Evolutionary conservation across 1,284 basidiomycete species (phyloP), one percentile per base, ranked within the genome.

Genomic region (Stygiomarasmius scandens): DNA sequence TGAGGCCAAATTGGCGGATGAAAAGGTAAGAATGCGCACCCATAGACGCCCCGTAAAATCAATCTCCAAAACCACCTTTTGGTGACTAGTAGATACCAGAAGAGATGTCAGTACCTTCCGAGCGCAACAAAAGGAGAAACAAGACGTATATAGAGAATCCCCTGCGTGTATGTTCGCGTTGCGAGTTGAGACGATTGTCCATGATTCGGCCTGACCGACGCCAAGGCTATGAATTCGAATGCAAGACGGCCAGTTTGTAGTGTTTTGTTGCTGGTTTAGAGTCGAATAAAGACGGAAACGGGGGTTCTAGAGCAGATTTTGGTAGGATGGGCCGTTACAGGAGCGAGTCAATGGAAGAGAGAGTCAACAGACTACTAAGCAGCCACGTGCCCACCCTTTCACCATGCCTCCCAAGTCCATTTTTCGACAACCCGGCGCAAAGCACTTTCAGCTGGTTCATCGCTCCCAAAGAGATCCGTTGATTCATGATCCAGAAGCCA

Each of bases 391-490:
- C 14, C 38, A 25, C 59, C 60, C 38, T 49, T 61, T 62, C 67
- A 61, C 65, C 61, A 90, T 90, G 87, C 77, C 88, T 52, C 75
- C 58, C 36, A 92, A 88, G 73, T 96, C 95, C 25, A 87, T 95
- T 67, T 99, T 93, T 78, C 89, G 95, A 63, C 88, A 89, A 66
- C 91, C 94, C 10, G 90, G 92, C 5, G 87, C 91, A 56, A 87
- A 92, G 70, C 95, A 98, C 73, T 98, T 96, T 67, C 95, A 98
- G 78, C 90, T 99, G 50, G 96, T 99, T 24, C 95, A 99, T 72
- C 85, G 97, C 61, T 98, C 96, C 10, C 95, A 96, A 69, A 81
- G 96, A 56, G 97, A 99, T 76, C 96, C 97, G 1, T 85, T 97
- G 49, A 93, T 95, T 66, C 90, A 98, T 70, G 96, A 99, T 66